A percentile compares a stretch with the other conserved stretches of the same genome.
phyloP scores from a whole-genome alignment of 2,329 filamentous ascomycete species.

The Xylariaceae sp. region DNA sequence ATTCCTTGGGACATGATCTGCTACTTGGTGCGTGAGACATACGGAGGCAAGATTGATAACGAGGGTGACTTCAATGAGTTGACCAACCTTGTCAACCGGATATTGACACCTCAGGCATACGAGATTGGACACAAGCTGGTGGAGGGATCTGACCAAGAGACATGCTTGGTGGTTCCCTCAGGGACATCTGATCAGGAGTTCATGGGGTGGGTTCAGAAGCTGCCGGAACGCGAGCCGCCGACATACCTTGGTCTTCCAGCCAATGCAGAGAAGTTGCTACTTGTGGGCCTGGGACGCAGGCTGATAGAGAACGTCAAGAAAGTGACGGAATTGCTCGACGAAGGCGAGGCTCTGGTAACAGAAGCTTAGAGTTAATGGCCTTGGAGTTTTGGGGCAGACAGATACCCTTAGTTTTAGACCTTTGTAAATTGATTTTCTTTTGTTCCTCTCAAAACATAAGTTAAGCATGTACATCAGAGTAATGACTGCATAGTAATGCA shows the following conservation, averaged over 20 bases:
- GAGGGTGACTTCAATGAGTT: conserved; percentile 77
- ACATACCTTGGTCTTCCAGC: conserved; percentile 91
- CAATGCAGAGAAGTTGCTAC: conserved; percentile 91
- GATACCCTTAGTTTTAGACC: too few species aligned
- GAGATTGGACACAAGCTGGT: conserved; percentile 91
- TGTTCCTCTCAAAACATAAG: too few species aligned
- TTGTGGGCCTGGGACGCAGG: conserved; percentile 81
- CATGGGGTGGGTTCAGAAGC: conserved; percentile 80
- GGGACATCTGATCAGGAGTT: conserved; percentile 84
- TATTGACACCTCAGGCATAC: conserved; percentile 84
- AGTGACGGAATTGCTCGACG: conserved; percentile 84
- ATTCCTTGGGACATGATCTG: conserved; percentile 97
- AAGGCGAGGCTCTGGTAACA: conserved; percentile 85
- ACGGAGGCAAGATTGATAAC: conserved; percentile 96
- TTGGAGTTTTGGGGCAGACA: neutral
- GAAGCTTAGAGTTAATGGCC: conserved; percentile 41
- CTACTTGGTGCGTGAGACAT: conserved; percentile 86
- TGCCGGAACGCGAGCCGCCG: conserved; percentile 93
- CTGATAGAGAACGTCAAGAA: conserved; percentile 81
- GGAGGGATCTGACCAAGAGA: conserved; percentile 56
- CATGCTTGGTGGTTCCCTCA: conserved; percentile 68
- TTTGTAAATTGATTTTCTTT: neutral
- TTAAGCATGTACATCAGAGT: neutral
- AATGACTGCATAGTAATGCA: too few species aligned
- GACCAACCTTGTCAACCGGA: conserved; percentile 65